Evolutionary conservation across 345 rosid genomes (phyloP), one percentile per base, ranked within the genome.

Genomic region (Citrus trifoliata): DNA sequence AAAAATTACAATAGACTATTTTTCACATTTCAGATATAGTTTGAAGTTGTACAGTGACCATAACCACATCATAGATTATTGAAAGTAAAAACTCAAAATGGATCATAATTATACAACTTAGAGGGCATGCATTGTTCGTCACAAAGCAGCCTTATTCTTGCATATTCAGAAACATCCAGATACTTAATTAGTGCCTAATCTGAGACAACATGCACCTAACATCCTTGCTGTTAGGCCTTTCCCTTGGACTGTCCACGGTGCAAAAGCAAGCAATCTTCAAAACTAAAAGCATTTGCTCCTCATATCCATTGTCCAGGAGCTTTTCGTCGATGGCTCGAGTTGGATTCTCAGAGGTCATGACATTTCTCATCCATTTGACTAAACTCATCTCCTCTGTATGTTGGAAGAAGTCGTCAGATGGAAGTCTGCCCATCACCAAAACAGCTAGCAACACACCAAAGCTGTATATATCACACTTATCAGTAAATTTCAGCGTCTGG

Each of bases 201-300:
- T 92, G 97, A 55, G 86, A 72, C 81, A 94, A 62, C 98, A 96
- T 94, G 77, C 89, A 88, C 82, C 91, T 80, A 53, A 83, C 93
- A 65, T 94, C 92, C 86, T 88, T 96, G 72, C 97, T 92, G 84
- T 88, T 87, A 5, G 98, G 99, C 86, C 99, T 93, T 73, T 92
- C 87, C 85, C 90, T 92, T 1, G 97, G 93, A 67, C 93, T 86
- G 27, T 94, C 98, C 80, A 83, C 7, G 56, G 98, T 94, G 85
- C 95, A 94, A 73, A 88, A 96, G 82, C 89, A 92, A 18, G 99
- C 95, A 24, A 96, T 92, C 82, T 87, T 96, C 64, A 95, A 86
- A 63, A 89, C 95, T 70, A 93, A 76, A 74, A 93, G 83, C 89
- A 95, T 92, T 70, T 92, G 94, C 70, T 93, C 99, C 71, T 92